Conservation (phyloP, 805 yeast genomes). For the Wickerhamiella vanderwaltii region DNA sequence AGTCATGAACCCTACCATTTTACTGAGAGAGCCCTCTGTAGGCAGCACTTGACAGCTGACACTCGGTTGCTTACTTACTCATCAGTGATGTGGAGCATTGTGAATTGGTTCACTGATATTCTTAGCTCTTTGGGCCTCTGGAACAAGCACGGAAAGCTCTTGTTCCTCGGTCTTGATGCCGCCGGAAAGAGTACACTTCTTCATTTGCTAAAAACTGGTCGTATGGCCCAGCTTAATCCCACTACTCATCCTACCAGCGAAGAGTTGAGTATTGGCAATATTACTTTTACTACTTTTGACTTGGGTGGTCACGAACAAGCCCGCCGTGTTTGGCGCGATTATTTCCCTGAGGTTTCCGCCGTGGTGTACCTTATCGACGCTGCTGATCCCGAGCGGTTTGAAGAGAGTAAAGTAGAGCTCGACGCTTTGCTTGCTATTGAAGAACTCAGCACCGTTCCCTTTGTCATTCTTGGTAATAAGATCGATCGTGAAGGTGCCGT, state of each 20-base stretch:
- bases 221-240: constrained; percentile 95
- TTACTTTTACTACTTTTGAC: constrained; percentile 94
- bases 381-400: constrained; percentile 90
- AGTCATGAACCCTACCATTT: too few relatives aligned
- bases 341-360: constrained; percentile 98
- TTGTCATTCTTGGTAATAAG: constrained; percentile 89
- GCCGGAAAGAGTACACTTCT: constrained; percentile 92
- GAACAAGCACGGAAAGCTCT: constrained; percentile 92
- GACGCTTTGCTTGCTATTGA: constrained; percentile 88
- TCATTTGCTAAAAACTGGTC: constrained; percentile 83
- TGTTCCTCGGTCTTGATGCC: constrained; percentile 92
- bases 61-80: too few relatives aligned
- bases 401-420: constrained; percentile 88
- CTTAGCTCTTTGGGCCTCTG: constrained; percentile 68
- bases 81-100: constrained; percentile 11
- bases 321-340: constrained; percentile 98
- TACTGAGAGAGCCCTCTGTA: too few relatives aligned
- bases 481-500: constrained; percentile 92
- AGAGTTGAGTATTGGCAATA: constrained; percentile 92
- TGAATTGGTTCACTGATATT: constrained; percentile 49
- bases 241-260: constrained; percentile 97
- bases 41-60: too few relatives aligned
- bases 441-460: constrained; percentile 81
- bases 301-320: constrained; percentile 98
- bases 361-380: constrained; percentile 94